phyloP scores from a whole-genome alignment of 2,329 filamentous ascomycete genomes.

The Penicillium sp. region DNA sequence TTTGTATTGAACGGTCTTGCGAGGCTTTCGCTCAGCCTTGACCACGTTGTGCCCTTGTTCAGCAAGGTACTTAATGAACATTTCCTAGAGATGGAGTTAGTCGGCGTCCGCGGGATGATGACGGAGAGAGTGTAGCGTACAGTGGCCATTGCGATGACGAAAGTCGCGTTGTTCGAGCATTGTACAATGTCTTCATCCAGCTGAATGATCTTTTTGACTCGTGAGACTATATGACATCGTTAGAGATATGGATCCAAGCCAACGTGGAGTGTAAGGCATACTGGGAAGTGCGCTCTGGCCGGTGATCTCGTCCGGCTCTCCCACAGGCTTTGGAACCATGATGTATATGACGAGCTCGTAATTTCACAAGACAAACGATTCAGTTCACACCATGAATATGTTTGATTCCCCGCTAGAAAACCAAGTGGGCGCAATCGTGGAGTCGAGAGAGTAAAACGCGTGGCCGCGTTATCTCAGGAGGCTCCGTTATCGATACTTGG shows the following conservation, averaged over 20 bases:
- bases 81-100: slow-evolving; percentile 60
- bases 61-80: slow-evolving; percentile 92
- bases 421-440: slow-evolving; percentile 12
- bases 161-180: slow-evolving; percentile 91
- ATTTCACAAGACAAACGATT: background rate
- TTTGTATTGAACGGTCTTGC: slow-evolving; percentile 93
- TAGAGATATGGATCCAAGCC: slow-evolving; percentile 1
- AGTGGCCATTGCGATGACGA: slow-evolving; percentile 88
- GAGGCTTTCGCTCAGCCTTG: slow-evolving; percentile 86
- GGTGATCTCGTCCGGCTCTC: slow-evolving; percentile 80
- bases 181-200: slow-evolving; percentile 81
- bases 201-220: slow-evolving; percentile 93
- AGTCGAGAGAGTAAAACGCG: slow-evolving; percentile 20
- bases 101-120: slow-evolving; percentile 9
- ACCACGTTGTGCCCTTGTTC: slow-evolving; percentile 83
- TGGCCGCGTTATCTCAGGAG: slow-evolving; percentile 31
- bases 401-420: background rate
- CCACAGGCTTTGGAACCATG: slow-evolving; percentile 90
- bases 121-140: slow-evolving; percentile 49
- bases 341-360: slow-evolving; percentile 9
- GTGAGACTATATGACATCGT: slow-evolving; percentile 65
- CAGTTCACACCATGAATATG: background rate
- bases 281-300: slow-evolving; percentile 83
- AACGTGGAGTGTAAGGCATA: slow-evolving; percentile 52
- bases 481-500: slow-evolving; percentile 30